Conservation (phyloP, 1,284 basidiomycete genomes). For the Boletus calvinii region DNA sequence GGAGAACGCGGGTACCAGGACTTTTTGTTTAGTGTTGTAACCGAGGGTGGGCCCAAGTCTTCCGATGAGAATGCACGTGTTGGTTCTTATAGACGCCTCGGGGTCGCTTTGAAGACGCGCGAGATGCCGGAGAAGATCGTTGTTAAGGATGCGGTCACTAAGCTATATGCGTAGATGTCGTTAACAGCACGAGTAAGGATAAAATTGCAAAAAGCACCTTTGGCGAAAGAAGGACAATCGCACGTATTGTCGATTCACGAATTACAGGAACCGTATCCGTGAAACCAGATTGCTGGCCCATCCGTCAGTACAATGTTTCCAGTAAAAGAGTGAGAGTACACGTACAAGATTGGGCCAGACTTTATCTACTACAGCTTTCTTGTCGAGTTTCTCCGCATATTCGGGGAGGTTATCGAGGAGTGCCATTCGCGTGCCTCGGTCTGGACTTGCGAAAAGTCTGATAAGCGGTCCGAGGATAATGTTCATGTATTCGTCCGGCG, state of each 20-base stretch:
- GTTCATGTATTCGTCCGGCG: slow-evolving; percentile 70
- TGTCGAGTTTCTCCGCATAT: slow-evolving; percentile 86
- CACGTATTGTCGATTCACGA: slow-evolving; percentile 91
- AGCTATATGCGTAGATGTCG: slow-evolving; percentile 48
- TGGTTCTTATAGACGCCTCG: slow-evolving; percentile 94
- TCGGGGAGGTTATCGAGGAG: slow-evolving; percentile 83
- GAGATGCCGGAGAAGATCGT: slow-evolving; percentile 90
- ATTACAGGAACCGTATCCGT: slow-evolving; percentile 92
- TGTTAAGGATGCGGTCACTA: slow-evolving; percentile 91
- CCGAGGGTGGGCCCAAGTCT: slow-evolving; percentile 85
- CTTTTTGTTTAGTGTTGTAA: slow-evolving; percentile 89
- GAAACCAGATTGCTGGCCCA: slow-evolving; percentile 84
- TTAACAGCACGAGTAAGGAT: background rate
- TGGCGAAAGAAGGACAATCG: slow-evolving; percentile 80
- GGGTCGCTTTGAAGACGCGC: slow-evolving; percentile 92
- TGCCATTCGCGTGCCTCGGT: slow-evolving; percentile 93
- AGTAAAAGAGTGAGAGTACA: background rate
- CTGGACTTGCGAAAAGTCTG: slow-evolving; percentile 83
- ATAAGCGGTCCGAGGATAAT: slow-evolving; percentile 77
- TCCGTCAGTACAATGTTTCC: background rate
- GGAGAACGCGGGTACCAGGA: slow-evolving; percentile 93
- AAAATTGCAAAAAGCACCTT: slow-evolving; percentile 56
- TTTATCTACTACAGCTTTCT: slow-evolving; percentile 80
- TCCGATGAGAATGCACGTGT: slow-evolving; percentile 95
- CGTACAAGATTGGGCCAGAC: slow-evolving; percentile 91